A percentile compares a stretch with the other conserved stretches of the same genome.
Evolutionary conservation across 148 eudicot genomes (phyloP).

Genomic region (Suaeda aralocaspica): DNA sequence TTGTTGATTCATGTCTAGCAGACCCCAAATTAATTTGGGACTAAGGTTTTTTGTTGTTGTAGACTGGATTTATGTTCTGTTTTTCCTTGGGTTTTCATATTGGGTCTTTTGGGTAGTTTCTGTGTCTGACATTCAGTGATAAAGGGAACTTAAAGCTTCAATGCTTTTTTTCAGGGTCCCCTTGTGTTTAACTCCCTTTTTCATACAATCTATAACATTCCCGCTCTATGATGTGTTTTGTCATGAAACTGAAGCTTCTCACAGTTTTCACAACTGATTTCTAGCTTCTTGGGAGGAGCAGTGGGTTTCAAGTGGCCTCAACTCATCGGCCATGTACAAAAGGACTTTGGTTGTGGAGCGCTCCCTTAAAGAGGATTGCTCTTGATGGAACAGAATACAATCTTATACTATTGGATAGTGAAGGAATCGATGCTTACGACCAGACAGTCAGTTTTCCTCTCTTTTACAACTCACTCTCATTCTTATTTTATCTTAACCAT

Average conservation of each 20-base stretch:
- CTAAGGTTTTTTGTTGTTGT: too few species aligned
- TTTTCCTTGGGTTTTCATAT: background rate
- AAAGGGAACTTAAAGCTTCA: background rate
- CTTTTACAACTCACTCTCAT: background rate
- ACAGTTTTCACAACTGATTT: conserved; percentile 14
- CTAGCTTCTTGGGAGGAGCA: conserved; percentile 95
- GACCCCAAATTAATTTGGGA: too few species aligned
- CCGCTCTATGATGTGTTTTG: background rate
- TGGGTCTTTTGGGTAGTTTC: background rate
- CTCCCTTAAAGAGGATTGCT: conserved; percentile 80
- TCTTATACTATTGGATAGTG: conserved; percentile 82
- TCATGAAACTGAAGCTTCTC: conserved; percentile 13
- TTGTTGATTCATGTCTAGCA: too few species aligned
- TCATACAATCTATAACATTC: background rate
- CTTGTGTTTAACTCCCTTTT: background rate
- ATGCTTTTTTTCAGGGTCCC: background rate
- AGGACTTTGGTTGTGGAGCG: conserved; percentile 99
- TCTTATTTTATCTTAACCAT: background rate
- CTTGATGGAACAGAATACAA: conserved; percentile 96
- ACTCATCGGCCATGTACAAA: conserved; percentile 94
- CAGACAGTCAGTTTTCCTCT: conserved; percentile 67
- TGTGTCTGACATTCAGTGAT: background rate
- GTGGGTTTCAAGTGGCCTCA: conserved; percentile 92
- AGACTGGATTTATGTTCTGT: too few species aligned
- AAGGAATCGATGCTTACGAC: conserved; percentile 98